These are phyloP conservation scores for Debaryomyces maramus DNA, from an alignment of 805 yeast species.

Conservation along the genomic window DNA sequence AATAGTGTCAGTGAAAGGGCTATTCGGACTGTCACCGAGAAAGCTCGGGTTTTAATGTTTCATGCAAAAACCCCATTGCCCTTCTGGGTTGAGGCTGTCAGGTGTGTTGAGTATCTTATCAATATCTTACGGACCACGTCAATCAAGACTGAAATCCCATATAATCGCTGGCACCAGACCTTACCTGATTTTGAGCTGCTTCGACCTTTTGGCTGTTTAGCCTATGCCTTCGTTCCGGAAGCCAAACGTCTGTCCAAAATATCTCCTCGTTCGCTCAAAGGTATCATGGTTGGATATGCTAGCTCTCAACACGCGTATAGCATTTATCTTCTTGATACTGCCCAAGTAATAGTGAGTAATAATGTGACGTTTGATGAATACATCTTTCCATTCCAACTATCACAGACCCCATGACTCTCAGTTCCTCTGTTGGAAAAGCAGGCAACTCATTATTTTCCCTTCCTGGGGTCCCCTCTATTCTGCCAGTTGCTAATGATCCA, in stretches of 20 bases:
- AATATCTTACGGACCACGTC: not conserved
- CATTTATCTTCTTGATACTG: not conserved
- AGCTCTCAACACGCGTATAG: not conserved
- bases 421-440: too few relatives aligned
- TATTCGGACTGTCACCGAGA: slow-evolving; percentile 3
- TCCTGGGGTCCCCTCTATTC: too few relatives aligned
- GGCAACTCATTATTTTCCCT: not conserved
- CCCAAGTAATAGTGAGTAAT: not conserved
- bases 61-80: not conserved
- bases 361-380: not conserved
- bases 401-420: too few relatives aligned
- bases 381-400: not conserved
- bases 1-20: slow-evolving; percentile 4
- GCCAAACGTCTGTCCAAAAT: not conserved
- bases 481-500: too few relatives aligned
- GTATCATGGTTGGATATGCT: not conserved
- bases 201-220: not conserved
- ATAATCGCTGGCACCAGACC: not conserved
- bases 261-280: not conserved
- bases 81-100: not conserved
- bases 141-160: not conserved
- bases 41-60: not conserved
- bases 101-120: not conserved
- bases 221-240: not conserved
- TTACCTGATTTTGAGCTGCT: not conserved